Evolutionary conservation across 2,329 filamentous ascomycete genomes (phyloP), one percentile per base, ranked within the genome.

Genomic region (Zarea fungicola): DNA sequence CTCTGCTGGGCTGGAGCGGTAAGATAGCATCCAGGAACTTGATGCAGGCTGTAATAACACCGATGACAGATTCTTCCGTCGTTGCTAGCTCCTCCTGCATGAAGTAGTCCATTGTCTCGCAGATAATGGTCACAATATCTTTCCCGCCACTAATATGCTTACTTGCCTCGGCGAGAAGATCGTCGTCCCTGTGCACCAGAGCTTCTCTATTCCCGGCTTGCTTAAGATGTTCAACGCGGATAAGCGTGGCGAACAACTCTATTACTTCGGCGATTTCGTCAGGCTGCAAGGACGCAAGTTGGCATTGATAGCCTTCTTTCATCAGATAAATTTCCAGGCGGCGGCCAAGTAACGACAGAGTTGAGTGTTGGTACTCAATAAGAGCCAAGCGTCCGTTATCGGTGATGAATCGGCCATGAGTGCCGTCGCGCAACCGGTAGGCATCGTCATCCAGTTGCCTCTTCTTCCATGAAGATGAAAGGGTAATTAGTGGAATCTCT

Each of bases 121-220:
- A 87, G 23, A 97, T 72, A 35, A 96, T 80, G 10, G 81, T 82
- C 45, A 95, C 78, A 45, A 97, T 84, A 62, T 96, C 92, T 54
- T 75, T 79, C 49, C 78, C 83, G 29, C 78, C 55, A 74, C 71
- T 53, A 64, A 78, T 62, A 70, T 81, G 65, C 73, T 80, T 55
- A 74, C 76, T 69, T 6, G 64, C 61, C 49, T 83, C 80, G 29
- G 77, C 73, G 28, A 86, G 63, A 11, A 86, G 67, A 19, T 72
- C 70, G 42, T 61, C 61, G 6, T 68, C 64, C 3, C 55, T 48
- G 40, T 58, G 58, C 2, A 64, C 52, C 22, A 78, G 54, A 1
- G 70, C 69, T 16, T 53, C 54, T 1, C 50, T 40, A 18, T 54
- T 57, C 26, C 61, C 54, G 25, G 51, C 44, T 58, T 51, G 60